Conservation (phyloP, 257 asterid genomes). For the Nicotiana benthamiana region DNA sequence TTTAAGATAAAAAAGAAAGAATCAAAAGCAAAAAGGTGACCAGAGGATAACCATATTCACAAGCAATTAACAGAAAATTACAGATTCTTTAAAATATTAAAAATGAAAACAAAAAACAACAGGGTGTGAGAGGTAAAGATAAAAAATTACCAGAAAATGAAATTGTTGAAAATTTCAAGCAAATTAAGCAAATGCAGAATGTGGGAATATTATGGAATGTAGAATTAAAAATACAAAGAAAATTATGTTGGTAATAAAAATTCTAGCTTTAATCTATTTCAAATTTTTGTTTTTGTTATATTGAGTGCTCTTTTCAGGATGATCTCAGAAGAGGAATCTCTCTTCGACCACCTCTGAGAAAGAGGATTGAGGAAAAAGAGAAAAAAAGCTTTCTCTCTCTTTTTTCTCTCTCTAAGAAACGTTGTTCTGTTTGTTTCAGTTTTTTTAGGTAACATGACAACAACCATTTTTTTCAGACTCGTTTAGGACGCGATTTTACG, state of each 20-base stretch:
- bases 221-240: background rate
- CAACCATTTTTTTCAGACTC: background rate
- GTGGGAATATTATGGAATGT: background rate
- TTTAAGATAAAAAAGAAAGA: background rate
- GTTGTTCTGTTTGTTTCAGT: background rate
- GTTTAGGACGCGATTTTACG: background rate
- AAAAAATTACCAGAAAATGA: slow-evolving; percentile 27
- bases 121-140: background rate
- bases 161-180: background rate
- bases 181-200: background rate
- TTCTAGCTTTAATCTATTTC: too few species aligned
- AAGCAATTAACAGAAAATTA: slow-evolving; percentile 22
- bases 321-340: slow-evolving; percentile 83
- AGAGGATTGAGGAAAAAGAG: slow-evolving; percentile 35
- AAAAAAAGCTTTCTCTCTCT: slow-evolving; percentile 35
- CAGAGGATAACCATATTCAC: slow-evolving; percentile 25
- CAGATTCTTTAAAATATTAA: slow-evolving; percentile 13
- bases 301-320: slow-evolving; percentile 58
- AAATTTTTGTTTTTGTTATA: slow-evolving; percentile 9
- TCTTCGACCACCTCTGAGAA: slow-evolving; percentile 84
- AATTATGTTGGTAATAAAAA: background rate
- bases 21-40: slow-evolving; percentile 6
- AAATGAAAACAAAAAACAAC: slow-evolving; percentile 8
- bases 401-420: slow-evolving; percentile 35
- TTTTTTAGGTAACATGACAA: background rate